A percentile compares a stretch with the other conserved stretches of the same genome.
phyloP scores from a whole-genome alignment of 2,329 filamentous ascomycete genomes.

The Tympanopsis confertula region DNA sequence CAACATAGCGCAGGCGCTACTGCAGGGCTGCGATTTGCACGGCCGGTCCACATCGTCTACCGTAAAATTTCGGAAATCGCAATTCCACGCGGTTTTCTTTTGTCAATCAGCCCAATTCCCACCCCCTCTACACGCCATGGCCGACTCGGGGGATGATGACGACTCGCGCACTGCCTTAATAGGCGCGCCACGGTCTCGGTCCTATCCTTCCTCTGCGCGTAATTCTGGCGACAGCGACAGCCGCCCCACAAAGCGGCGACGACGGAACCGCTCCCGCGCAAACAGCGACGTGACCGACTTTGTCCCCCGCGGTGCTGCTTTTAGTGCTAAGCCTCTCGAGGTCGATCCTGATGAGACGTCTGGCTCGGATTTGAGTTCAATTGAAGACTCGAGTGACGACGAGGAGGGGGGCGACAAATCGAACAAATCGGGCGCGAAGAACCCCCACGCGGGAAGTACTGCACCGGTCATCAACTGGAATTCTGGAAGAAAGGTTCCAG shows the following conservation, averaged over 20 bases:
- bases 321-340: not conserved
- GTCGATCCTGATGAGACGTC: not conserved
- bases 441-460: not conserved
- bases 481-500: constrained; percentile 18
- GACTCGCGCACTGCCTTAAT: constrained; percentile 30
- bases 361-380: too few species aligned
- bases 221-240: not conserved
- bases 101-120: not conserved
- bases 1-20: too few species aligned
- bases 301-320: not conserved
- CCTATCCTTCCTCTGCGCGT: too few species aligned
- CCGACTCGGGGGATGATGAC: constrained; percentile 8
- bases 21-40: too few species aligned
- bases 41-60: not conserved
- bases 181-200: constrained; percentile 17
- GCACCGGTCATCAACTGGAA: constrained; percentile 23
- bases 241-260: not conserved
- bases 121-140: not conserved
- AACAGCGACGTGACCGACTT: not conserved
- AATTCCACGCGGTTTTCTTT: not conserved
- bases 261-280: not conserved
- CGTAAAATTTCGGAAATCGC: not conserved
- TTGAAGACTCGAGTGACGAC: not conserved
- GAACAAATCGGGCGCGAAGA: not conserved
- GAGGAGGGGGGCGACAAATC: not conserved